Percentiles rank a stretch among this genome's conserved stretches.
These are phyloP conservation scores for Trypanosoma cruzi DNA, from an alignment of 208 protist genomes.

Conservation along the genomic window DNA sequence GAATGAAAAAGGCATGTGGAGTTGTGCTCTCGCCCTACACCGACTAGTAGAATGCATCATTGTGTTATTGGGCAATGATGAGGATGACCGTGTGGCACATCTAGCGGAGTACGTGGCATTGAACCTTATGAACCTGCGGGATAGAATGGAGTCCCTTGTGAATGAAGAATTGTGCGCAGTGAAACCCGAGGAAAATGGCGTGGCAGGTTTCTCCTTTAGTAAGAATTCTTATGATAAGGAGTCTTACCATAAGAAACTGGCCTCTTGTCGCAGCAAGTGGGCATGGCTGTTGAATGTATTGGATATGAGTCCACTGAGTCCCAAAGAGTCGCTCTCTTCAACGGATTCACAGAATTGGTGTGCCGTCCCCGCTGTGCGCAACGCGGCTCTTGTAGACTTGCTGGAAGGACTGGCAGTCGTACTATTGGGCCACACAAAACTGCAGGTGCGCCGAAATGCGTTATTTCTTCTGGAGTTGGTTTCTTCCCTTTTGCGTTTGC, in stretches of 20 bases:
- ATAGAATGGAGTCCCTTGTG: conserved; percentile 22
- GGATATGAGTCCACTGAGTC: neutral
- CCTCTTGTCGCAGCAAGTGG: conserved; percentile 3
- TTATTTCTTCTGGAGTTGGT: conserved; percentile 22
- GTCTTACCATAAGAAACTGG: neutral
- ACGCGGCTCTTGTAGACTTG: conserved; percentile 17
- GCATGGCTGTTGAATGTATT: conserved; percentile 27
- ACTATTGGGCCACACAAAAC: conserved; percentile 18
- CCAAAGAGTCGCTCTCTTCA: neutral
- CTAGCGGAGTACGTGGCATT: conserved; percentile 14
- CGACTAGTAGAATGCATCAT: conserved; percentile 29
- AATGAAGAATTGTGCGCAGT: conserved; percentile 8
- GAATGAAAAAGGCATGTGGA: conserved; percentile 7
- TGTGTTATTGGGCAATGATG: conserved; percentile 9
- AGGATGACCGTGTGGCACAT: conserved; percentile 19
- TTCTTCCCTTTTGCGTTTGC: conserved; percentile 18
- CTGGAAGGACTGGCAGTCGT: conserved; percentile 25
- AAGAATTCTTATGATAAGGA: neutral
- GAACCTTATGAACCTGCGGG: conserved; percentile 1
- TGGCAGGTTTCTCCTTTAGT: neutral
- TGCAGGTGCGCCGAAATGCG: conserved; percentile 10
- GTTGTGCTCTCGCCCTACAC: conserved; percentile 23
- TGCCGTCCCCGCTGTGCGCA: conserved; percentile 1
- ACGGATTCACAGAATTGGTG: conserved; percentile 11
- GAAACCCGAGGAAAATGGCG: neutral